These are phyloP conservation scores for Ligustrum vulgare DNA, from an alignment of 257 asterid species.

Conservation along the genomic window DNA sequence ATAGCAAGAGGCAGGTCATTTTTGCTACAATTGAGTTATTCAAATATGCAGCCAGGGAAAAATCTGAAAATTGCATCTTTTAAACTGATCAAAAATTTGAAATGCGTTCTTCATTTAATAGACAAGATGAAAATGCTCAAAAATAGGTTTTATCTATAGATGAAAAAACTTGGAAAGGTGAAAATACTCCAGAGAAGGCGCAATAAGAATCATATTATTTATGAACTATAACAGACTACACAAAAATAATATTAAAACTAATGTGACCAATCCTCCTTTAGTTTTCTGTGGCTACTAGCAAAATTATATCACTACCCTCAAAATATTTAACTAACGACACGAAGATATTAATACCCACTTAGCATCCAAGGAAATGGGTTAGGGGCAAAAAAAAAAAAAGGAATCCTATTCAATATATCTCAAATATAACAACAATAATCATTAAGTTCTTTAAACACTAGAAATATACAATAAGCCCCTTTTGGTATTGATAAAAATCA, in stretches of 20 bases:
- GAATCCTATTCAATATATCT: background rate
- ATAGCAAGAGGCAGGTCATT: background rate
- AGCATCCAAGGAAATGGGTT: background rate
- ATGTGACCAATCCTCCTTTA: background rate
- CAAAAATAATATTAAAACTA: background rate
- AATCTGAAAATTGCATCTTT: conserved; percentile 7
- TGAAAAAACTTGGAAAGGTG: background rate
- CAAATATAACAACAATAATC: background rate
- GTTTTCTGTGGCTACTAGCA: background rate
- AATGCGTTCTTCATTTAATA: background rate
- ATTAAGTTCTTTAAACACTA: background rate
- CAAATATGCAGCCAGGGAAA: background rate
- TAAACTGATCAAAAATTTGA: background rate
- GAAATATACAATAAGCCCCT: background rate
- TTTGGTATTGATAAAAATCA: too few species aligned
- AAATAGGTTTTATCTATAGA: background rate
- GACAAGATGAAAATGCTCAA: background rate
- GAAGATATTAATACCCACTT: background rate
- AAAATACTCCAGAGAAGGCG: background rate
- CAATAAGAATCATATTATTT: background rate
- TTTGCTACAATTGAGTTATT: background rate
- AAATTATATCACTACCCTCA: background rate
- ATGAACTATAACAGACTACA: background rate
- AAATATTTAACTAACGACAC: conserved; percentile 10
- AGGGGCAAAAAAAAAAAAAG: background rate